Conservation (phyloP, 345 rosid genomes). For the Euphorbia pulcherrima region DNA sequence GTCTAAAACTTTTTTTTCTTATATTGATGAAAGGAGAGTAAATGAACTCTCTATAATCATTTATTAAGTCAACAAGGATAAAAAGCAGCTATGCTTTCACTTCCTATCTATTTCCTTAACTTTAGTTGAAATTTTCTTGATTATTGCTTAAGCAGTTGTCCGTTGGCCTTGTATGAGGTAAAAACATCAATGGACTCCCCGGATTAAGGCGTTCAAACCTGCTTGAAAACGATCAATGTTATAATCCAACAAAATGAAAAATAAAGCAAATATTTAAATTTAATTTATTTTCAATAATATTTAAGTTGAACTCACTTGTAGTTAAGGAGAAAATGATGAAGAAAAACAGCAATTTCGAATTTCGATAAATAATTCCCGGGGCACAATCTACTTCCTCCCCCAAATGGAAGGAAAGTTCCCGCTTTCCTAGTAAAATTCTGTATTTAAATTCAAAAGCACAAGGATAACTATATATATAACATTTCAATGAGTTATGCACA, state of each 20-base stretch:
- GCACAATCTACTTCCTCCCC: conserved; percentile 74
- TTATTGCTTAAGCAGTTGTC: conserved; percentile 58
- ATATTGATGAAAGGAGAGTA: too few relatives aligned
- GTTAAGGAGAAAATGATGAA: conserved; percentile 73
- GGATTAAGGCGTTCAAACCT: conserved; percentile 50
- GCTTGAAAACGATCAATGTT: neutral
- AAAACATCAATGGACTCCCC: conserved; percentile 19
- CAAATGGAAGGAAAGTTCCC: conserved; percentile 75
- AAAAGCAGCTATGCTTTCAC: neutral
- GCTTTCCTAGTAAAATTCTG: conserved; percentile 57
- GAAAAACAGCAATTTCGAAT: conserved; percentile 71
- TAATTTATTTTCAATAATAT: neutral
- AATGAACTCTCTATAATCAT: neutral
- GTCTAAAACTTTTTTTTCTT: too few relatives aligned
- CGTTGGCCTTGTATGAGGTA: conserved; percentile 59
- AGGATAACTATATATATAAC: too few relatives aligned
- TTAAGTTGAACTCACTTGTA: conserved; percentile 40
- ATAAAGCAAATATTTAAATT: neutral
- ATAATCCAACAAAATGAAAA: neutral
- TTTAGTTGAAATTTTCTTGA: conserved; percentile 21
- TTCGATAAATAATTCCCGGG: conserved; percentile 91
- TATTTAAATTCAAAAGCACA: neutral
- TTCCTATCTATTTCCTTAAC: neutral
- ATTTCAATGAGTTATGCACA: neutral
- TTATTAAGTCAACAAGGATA: neutral